Evolutionary conservation across 768 basidiomycete species (phyloP), one percentile per base, ranked within the genome.

Genomic region (Mycena leptocephala): DNA sequence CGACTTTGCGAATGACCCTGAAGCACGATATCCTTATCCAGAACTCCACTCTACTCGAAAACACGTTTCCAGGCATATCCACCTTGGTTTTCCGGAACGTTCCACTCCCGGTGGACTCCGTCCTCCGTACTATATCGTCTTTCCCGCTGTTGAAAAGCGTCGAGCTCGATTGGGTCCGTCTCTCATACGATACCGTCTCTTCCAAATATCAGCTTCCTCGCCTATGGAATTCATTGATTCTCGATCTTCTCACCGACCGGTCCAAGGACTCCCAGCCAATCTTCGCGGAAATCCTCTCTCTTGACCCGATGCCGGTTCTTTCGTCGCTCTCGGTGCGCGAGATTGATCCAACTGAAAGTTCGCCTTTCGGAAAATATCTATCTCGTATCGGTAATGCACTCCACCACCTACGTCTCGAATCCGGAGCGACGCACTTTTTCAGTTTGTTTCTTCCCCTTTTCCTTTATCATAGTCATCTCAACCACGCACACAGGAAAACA

Each of bases 301-400:
- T 72, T 30, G n/a, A 61, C 18, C 26, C 46, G 6, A 35, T 67
- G 9, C 75, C 75, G 8, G 8, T 41, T 24, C 35, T 76, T 10
- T 55, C 69, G 4, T 37, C 75, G 28, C 70, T 76, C 33, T 51
- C 65, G 14, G 18, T 76, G 11, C 33, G 46, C 20, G 63, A 32
- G 32, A 62, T 39, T 1, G n/a, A 41, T 30, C 55, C 64, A 22
- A 6, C 3, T 20, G 41, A 46, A n/a, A 5, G 14, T n/a, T 14
- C 41, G 1, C 32, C 9, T 32, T 22, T 66, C 9, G 64, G 8
- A 48, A 46, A 35, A 46, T 73, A 73, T 43, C 63, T 73, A 5
- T n/a, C 41, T n/a, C 72, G 18, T 22, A 28, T 48, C 5, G 72
- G 72, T 8, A 14, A 32, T 24, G 33, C 41, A 10, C 56, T 46